A percentile compares a stretch with the other conserved stretches of the same genome.
phyloP scores from a whole-genome alignment of 2,329 filamentous ascomycete genomes.

The Aspergillus sp. region DNA sequence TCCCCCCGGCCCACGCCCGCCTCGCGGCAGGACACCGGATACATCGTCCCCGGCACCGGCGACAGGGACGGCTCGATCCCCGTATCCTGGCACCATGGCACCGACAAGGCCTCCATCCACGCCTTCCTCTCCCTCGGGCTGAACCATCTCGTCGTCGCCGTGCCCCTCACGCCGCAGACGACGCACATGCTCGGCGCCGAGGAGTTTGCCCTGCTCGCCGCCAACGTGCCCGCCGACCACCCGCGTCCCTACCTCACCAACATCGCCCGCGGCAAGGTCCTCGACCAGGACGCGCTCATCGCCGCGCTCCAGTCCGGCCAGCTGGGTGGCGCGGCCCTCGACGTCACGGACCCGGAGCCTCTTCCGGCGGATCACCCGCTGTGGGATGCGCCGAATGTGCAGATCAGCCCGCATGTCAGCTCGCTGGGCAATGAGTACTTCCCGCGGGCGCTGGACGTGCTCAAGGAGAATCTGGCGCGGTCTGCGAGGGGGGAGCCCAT shows the following conservation, averaged over 20 bases:
- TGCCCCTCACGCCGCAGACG: conserved; percentile 59
- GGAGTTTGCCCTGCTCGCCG: conserved; percentile 56
- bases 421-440: conserved; percentile 55
- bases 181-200: conserved; percentile 52
- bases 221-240: conserved; percentile 22
- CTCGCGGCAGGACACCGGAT: conserved; percentile 63
- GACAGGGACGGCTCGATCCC: conserved; percentile 58
- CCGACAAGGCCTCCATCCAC: conserved; percentile 52
- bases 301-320: conserved; percentile 56
- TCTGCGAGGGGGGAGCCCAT: conserved; percentile 53
- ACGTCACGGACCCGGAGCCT: conserved; percentile 79
- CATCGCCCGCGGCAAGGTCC: conserved; percentile 65
- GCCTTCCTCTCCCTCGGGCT: conserved; percentile 56
- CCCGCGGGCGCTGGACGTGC: conserved; percentile 57
- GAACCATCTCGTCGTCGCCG: conserved; percentile 56
- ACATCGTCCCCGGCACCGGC: conserved; percentile 66
- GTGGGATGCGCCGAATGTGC: conserved; percentile 68
- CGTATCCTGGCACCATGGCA: conserved; percentile 56
- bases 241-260: conserved; percentile 65
- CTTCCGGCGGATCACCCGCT: conserved; percentile 66
- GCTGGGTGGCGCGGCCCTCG: conserved; percentile 67
- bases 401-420: conserved; percentile 68
- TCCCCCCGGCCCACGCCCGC: conserved; percentile 66
- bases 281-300: conserved; percentile 63
- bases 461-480: conserved; percentile 57